Percentiles rank a stretch among this genome's conserved stretches.
Conservation (phyloP, 805 yeast genomes). For the Wickerhamomyces tratensis region DNA sequence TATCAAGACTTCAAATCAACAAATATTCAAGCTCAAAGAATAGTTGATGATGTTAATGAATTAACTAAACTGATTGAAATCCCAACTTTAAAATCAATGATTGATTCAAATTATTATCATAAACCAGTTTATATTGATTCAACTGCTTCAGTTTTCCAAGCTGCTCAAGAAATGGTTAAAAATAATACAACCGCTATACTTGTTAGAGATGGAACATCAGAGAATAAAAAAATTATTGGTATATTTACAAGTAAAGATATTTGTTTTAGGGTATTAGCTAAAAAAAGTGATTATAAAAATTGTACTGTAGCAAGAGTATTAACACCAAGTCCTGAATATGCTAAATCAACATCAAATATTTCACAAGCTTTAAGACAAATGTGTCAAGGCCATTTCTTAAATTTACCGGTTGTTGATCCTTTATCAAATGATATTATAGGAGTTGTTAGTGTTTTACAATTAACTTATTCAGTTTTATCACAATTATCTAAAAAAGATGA, state of each 20-base stretch:
- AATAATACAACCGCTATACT: constrained; percentile 31
- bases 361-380: constrained; percentile 33
- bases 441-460: constrained; percentile 31
- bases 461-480: constrained; percentile 30
- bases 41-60: constrained; percentile 24
- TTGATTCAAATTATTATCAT: constrained; percentile 8
- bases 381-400: constrained; percentile 37
- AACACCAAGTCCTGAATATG: constrained; percentile 38
- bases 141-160: constrained; percentile 24
- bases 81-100: constrained; percentile 25
- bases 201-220: constrained; percentile 24
- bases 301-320: constrained; percentile 32
- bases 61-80: constrained; percentile 30
- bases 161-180: constrained; percentile 29
- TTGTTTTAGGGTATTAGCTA: constrained; percentile 30
- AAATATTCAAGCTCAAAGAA: constrained; percentile 13
- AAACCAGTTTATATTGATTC: constrained; percentile 27
- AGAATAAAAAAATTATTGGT: constrained; percentile 29
- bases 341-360: constrained; percentile 27
- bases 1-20: constrained; percentile 12
- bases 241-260: constrained; percentile 37
- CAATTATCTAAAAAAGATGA: constrained; percentile 22
- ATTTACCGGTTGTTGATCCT: constrained; percentile 29
- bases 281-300: constrained; percentile 23
- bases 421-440: constrained; percentile 23